Evolutionary conservation across 2,329 filamentous ascomycete genomes (phyloP).

Genomic region (Aspergillus fijiensis): DNA sequence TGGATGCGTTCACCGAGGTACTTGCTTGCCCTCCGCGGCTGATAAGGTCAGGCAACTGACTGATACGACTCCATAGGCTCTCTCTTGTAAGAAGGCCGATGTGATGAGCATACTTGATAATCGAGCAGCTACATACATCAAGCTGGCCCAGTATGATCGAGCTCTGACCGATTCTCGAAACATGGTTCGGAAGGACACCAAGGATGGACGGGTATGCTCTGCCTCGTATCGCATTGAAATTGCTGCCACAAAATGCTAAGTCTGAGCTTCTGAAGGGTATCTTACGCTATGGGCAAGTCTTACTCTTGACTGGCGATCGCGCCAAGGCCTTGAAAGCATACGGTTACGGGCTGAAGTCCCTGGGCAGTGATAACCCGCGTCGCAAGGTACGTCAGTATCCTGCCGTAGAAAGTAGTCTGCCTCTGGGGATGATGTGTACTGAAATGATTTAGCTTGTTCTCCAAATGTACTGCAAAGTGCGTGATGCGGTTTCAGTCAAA

Average conservation of each 20-base stretch:
- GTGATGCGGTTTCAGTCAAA: constrained; percentile 30
- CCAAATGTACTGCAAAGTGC: constrained; percentile 49
- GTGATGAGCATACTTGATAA: constrained; percentile 51
- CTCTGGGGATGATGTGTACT: not conserved
- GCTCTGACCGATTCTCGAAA: constrained; percentile 58
- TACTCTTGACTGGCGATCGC: constrained; percentile 48
- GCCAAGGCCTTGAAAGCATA: constrained; percentile 58
- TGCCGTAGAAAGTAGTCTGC: not conserved
- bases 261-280: constrained; percentile 46
- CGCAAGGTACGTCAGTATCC: constrained; percentile 27
- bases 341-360: constrained; percentile 56
- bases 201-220: constrained; percentile 50
- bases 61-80: constrained; percentile 30
- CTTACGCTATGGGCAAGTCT: constrained; percentile 53
- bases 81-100: constrained; percentile 35
- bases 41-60: constrained; percentile 14
- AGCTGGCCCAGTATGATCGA: constrained; percentile 50
- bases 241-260: constrained; percentile 10
- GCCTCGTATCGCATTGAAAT: not conserved
- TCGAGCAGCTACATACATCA: constrained; percentile 56
- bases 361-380: constrained; percentile 43
- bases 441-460: constrained; percentile 40
- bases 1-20: constrained; percentile 45
- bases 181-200: constrained; percentile 54
- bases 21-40: constrained; percentile 9